A percentile compares a stretch with the other conserved stretches of the same genome.
phyloP scores from a whole-genome alignment of 1,284 basidiomycete genomes.

The Meripilus lineatus region DNA sequence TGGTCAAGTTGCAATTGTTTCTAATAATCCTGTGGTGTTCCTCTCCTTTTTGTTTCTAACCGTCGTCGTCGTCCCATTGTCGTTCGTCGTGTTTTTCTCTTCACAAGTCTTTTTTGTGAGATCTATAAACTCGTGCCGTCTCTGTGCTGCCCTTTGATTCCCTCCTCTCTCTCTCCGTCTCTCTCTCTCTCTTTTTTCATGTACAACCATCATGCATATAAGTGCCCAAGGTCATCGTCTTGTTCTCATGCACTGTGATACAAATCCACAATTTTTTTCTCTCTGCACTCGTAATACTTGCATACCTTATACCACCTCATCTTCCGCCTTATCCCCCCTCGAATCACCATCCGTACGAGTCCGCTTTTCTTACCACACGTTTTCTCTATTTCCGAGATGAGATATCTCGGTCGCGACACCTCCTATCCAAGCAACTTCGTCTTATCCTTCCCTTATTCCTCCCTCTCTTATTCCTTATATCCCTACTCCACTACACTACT shows the following conservation, averaged over 20 bases:
- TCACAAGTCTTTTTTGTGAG: too few relatives aligned
- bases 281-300: conserved; percentile 2
- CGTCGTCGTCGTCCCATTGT: too few relatives aligned
- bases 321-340: conserved; percentile 4
- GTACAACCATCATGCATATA: conserved; percentile 29
- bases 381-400: too few relatives aligned
- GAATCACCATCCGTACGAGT: too few relatives aligned
- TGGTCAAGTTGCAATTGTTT: conserved; percentile 23
- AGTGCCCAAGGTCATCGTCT: conserved; percentile 18
- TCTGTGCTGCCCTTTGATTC: not conserved
- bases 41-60: conserved; percentile 14
- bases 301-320: conserved; percentile 10
- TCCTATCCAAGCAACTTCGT: too few relatives aligned
- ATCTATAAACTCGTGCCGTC: too few relatives aligned
- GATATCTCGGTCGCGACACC: too few relatives aligned
- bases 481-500: too few relatives aligned
- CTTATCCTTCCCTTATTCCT: too few relatives aligned
- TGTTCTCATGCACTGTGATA: conserved; percentile 17
- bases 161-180: conserved; percentile 5
- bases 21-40: conserved; percentile 13
- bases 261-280: conserved; percentile 6
- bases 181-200: conserved; percentile 18
- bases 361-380: too few relatives aligned
- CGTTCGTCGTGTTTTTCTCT: too few relatives aligned
- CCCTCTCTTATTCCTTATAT: too few relatives aligned